Conservation (phyloP, 23 red algal genomes). For the Porphyridium purpureum region DNA sequence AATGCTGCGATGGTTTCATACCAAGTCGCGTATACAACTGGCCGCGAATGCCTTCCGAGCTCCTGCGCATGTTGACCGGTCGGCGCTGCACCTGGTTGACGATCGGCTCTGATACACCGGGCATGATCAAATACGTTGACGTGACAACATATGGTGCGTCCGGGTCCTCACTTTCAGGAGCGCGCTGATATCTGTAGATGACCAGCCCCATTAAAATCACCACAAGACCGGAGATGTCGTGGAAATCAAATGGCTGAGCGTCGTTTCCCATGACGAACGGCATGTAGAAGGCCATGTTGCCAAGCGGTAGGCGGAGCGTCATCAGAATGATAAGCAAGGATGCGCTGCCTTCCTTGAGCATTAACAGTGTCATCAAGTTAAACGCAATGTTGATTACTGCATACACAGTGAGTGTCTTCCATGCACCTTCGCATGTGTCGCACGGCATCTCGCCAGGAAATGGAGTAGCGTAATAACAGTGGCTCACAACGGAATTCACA, state of each 20-base stretch:
- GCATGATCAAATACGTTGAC: background rate
- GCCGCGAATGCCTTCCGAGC: background rate
- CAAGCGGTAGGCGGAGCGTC: conserved; percentile 8
- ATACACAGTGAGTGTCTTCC: conserved; percentile 1
- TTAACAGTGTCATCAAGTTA: conserved; percentile 1
- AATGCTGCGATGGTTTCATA: background rate
- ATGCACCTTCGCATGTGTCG: conserved; percentile 4
- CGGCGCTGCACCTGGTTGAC: background rate
- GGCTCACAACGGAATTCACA: background rate
- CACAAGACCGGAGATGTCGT: conserved; percentile 6
- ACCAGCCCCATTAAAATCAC: conserved; percentile 2
- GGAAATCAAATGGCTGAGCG: conserved; percentile 5
- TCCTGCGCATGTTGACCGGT: background rate
- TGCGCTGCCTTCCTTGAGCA: conserved; percentile 8
- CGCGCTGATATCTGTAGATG: background rate
- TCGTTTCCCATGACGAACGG: conserved; percentile 11
- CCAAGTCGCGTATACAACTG: background rate
- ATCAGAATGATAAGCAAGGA: conserved; percentile 5
- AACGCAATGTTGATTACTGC: conserved; percentile 4
- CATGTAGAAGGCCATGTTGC: conserved; percentile 11
- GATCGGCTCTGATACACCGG: background rate
- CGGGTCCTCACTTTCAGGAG: background rate
- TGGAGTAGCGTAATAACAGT: background rate
- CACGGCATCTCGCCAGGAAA: conserved; percentile 1
- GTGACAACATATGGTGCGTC: background rate